A percentile compares a stretch with the other conserved stretches of the same genome.
phyloP scores from a whole-genome alignment of 2,329 filamentous ascomycete genomes.

The Neodidymelliopsis sp. region DNA sequence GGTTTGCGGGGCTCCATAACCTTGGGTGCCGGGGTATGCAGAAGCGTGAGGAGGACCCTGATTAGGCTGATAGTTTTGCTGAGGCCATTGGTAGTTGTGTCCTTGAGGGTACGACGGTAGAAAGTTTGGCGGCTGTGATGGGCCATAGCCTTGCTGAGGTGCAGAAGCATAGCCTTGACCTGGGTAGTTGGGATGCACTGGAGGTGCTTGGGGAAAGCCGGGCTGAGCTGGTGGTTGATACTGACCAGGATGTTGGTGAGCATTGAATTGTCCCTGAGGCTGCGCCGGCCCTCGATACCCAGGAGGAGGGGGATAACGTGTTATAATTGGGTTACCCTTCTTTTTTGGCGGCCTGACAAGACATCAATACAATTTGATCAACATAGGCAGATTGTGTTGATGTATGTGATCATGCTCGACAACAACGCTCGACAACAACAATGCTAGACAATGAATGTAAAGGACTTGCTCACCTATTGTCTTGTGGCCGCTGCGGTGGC shows the following conservation, averaged over 20 bases:
- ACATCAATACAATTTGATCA: conserved; percentile 25
- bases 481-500: conserved; percentile 35
- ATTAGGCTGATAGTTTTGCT: conserved; percentile 32
- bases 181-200: conserved; percentile 29
- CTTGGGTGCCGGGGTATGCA: conserved; percentile 29
- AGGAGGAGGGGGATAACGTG: conserved; percentile 59
- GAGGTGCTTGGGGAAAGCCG: conserved; percentile 35
- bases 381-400: background rate
- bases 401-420: too few species aligned
- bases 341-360: conserved; percentile 49
- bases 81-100: conserved; percentile 38
- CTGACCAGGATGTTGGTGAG: conserved; percentile 35
- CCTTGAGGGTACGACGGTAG: conserved; percentile 29
- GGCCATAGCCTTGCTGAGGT: conserved; percentile 30
- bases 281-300: conserved; percentile 52
- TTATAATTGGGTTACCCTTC: conserved; percentile 59
- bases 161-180: conserved; percentile 32
- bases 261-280: conserved; percentile 39
- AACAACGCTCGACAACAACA: background rate
- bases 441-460: background rate
- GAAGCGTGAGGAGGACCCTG: conserved; percentile 33
- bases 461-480: conserved; percentile 41
- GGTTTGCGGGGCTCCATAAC: conserved; percentile 29
- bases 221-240: conserved; percentile 37
- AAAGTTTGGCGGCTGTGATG: conserved; percentile 29